Conservation (phyloP, 73 alveolate species). For the Paramecium sonneborni region DNA sequence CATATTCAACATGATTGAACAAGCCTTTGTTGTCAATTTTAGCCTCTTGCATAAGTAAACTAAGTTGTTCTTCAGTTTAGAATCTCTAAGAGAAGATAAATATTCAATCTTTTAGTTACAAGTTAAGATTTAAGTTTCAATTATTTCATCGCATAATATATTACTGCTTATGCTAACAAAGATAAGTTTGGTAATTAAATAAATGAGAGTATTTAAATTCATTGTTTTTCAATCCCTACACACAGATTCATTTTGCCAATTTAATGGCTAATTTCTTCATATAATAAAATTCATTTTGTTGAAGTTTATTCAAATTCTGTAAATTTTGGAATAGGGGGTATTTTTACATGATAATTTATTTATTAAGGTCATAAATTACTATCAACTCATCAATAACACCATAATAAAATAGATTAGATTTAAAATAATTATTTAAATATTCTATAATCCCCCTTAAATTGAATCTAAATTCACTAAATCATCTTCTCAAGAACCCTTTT, state of each 20-base stretch:
- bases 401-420: not conserved
- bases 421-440: no score
- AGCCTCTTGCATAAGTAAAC: not conserved
- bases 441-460: no score
- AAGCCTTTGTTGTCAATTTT: not conserved
- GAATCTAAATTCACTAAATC: no score
- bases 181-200: not conserved
- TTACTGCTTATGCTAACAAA: not conserved
- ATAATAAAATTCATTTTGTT: not conserved
- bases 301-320: not conserved
- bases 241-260: not conserved
- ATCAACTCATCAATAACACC: not conserved
- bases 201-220: not conserved
- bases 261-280: not conserved
- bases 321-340: not conserved
- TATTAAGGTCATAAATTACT: not conserved
- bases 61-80: not conserved
- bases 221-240: not conserved
- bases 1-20: not conserved
- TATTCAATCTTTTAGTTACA: not conserved
- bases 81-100: not conserved
- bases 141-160: not conserved
- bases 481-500: no score
- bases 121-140: not conserved
- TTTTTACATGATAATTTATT: not conserved